Base-by-base conservation (phyloP, 345 rosid genomes). In the Nasturtium officinale region DNA sequence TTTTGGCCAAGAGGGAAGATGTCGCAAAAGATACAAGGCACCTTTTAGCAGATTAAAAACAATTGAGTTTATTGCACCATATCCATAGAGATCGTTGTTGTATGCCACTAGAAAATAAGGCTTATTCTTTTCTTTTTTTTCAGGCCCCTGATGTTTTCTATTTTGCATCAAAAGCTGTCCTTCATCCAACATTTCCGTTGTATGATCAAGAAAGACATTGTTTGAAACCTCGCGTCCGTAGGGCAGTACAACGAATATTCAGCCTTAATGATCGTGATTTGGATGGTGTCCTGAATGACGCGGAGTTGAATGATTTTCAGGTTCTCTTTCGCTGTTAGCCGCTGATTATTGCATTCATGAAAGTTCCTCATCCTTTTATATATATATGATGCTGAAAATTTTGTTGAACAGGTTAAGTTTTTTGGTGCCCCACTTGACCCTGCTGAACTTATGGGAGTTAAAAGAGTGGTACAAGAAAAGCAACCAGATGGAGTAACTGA, bases 111-210 rank as follows among this genome's bases (percentile, higher is more conserved):
- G 38, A 35, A 47, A n/a, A 30, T 47, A 21, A 29, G 13, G 37
- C 7, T 33, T 29, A 38, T 59, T 48, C 13, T 47, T 26, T 48
- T 26, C 16, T 23, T 37, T 38, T 18, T 53, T 79, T 78, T 57
- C 78, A 90, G 97, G 92, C 87, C 57, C 97, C 95, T 64, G 97
- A 90, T 30, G 95, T 86, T 67, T 90, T 90, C 84, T 89, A 82
- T 78, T 89, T 80, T 80, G 92, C 97, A 63, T 85, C 83, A 70
- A 90, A 82, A 65, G 95, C 97, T 35, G 95, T 90, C 13, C 90
- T 90, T 77, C 92, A 90, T 76, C 97, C 97, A 32, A 86, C 85
- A 69, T 78, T 83, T 78, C 97, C 97, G 16, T 63, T 90, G 79
- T 90, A 81, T 83, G 95, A 90, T 78, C 97, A 82, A 75, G 95